phyloP scores from a whole-genome alignment of 495 filamentous ascomycete genomes.

The Talaromyces trachyspermus region DNA sequence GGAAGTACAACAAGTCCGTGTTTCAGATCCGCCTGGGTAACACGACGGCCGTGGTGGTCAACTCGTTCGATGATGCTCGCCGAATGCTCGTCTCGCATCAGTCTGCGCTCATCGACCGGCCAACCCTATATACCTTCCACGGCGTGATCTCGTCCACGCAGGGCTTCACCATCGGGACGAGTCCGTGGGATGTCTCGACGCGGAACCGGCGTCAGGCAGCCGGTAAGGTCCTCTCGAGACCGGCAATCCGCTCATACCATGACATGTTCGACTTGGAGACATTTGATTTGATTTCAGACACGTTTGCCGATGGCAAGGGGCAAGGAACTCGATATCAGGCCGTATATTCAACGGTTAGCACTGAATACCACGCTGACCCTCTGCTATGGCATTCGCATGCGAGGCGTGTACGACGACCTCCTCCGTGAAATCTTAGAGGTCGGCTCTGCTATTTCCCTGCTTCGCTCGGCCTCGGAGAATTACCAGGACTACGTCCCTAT shows the following conservation, averaged over 20 bases:
- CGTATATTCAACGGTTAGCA: background rate
- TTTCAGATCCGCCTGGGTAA: background rate
- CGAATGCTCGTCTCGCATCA: background rate
- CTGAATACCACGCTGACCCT: background rate
- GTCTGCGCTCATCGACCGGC: background rate
- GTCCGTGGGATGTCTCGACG: background rate
- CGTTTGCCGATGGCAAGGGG: background rate
- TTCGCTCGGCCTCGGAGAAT: background rate
- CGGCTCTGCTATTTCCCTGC: background rate
- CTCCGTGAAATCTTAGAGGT: conserved; percentile 1
- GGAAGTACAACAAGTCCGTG: background rate
- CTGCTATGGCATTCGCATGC: background rate
- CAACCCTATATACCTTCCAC: conserved; percentile 48
- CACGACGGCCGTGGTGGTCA: background rate
- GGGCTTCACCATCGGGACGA: conserved; percentile 42
- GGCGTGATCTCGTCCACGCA: conserved; percentile 45
- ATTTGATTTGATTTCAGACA: background rate
- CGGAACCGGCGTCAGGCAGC: background rate
- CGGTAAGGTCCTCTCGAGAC: background rate
- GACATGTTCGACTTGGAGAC: conserved; percentile 1
- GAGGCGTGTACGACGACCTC: background rate
- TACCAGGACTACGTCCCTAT: conserved; percentile 1
- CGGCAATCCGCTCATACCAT: background rate
- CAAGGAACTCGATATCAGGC: background rate
- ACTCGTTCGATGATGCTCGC: background rate